Evolutionary conservation across 805 yeast genomes (phyloP).

Genomic region (Martiniozyma abietophila): DNA sequence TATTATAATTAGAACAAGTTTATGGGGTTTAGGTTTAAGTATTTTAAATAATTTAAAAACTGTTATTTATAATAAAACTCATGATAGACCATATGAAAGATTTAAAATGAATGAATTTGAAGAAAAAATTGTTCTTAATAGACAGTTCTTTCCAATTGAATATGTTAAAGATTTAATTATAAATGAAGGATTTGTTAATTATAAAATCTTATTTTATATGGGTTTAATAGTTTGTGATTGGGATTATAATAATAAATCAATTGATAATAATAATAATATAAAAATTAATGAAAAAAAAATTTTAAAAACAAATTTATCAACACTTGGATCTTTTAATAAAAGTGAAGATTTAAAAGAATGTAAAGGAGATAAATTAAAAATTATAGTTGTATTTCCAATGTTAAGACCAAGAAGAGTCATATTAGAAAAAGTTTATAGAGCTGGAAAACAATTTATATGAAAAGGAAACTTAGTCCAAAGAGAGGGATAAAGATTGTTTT

Average conservation of each 20-base stretch:
- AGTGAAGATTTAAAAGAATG: too few species aligned
- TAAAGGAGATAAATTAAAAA: constrained; percentile 11
- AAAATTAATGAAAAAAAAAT: too few species aligned
- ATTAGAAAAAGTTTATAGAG: constrained; percentile 23
- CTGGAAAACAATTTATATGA: constrained; percentile 14
- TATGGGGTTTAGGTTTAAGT: constrained; percentile 4
- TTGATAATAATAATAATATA: too few species aligned
- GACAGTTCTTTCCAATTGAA: constrained; percentile 45
- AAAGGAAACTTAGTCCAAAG: too few species aligned
- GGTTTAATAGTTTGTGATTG: constrained; percentile 42
- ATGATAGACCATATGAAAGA: not conserved
- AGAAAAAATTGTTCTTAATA: constrained; percentile 9
- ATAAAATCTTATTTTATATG: constrained; percentile 57
- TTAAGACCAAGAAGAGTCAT: constrained; percentile 24
- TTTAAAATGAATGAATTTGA: not conserved
- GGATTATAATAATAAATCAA: too few species aligned
- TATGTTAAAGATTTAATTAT: constrained; percentile 56
- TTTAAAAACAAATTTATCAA: too few species aligned
- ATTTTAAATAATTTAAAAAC: constrained; percentile 1
- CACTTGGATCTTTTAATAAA: too few species aligned
- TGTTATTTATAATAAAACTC: too few species aligned
- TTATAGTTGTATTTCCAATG: constrained; percentile 25
- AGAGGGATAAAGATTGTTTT: not conserved
- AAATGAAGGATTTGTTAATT: constrained; percentile 66
- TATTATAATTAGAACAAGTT: constrained; percentile 20